These are phyloP conservation scores for Boletales sp. DNA, from an alignment of 768 basidiomycete genomes.

Conservation along the genomic window DNA sequence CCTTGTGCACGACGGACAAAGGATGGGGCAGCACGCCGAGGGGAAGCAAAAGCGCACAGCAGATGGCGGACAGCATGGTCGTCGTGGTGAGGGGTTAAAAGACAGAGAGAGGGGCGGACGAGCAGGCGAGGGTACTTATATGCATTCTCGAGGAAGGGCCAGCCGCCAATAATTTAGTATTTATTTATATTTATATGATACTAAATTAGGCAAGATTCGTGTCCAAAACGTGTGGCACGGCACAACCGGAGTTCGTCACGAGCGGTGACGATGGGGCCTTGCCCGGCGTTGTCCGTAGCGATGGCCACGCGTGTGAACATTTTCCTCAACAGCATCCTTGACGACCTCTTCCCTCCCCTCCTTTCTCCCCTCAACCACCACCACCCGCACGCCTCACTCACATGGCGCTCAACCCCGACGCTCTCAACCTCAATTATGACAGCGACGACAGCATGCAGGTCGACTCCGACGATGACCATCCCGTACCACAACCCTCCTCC, in stretches of 20 bases:
- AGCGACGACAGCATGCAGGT: conserved; percentile 64
- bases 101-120: not conserved
- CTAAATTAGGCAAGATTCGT: conserved; percentile 23
- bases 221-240: conserved; percentile 30
- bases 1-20: conserved; percentile 7
- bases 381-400: conserved; percentile 20
- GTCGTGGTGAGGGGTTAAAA: conserved; percentile 2
- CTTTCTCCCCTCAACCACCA: conserved; percentile 36
- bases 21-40: conserved; percentile 19
- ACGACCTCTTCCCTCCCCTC: conserved; percentile 34
- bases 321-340: conserved; percentile 40
- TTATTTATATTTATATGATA: too few relatives aligned
- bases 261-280: conserved; percentile 42
- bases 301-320: conserved; percentile 41
- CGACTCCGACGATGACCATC: conserved; percentile 53
- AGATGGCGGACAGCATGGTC: conserved; percentile 20
- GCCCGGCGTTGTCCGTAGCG: conserved; percentile 41
- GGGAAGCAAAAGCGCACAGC: conserved; percentile 18
- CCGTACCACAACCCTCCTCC: conserved; percentile 14
- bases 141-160: not conserved
- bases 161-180: not conserved
- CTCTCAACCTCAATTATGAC: conserved; percentile 53
- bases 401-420: conserved; percentile 38
- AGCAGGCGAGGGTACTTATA: too few relatives aligned
- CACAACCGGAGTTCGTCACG: conserved; percentile 38